Base-by-base conservation (phyloP, 2,329 filamentous ascomycete species). In the Neocatenulostroma microsporum region DNA sequence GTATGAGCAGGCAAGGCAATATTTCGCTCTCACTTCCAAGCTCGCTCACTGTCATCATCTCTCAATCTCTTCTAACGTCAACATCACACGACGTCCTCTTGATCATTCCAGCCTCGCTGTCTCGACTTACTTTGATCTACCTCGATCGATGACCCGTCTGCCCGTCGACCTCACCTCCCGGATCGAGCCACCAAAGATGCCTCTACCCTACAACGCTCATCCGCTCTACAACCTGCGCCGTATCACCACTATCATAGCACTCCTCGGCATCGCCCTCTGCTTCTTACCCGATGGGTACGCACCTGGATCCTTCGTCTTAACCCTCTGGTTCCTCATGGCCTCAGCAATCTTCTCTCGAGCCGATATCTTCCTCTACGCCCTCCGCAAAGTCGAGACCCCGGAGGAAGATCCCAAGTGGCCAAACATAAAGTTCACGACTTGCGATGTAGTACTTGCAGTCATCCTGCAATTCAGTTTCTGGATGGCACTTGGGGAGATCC, bases 401-500 rank as follows among this genome's bases (percentile, higher is more conserved):
- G 29, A 42, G 14, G 21, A 42, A 12, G 37, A 42, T 14, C 40
- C 36, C 3, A 13, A n/a, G 20, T 45, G 43, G 42, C 42, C 42
- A n/a, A 15, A 10, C 2, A 23, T 14, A 15, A 20, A 32, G 6
- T 30, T 32, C 19, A 38, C 41, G 34, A 14, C 39, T n/a, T 25
- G 26, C 14, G 43, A 45, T 21, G 5, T 29, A 9, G 10, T 38
- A 9, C 21, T 42, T 15, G 33, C 36, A 2, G 25, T 42, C 6
- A 5, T 40, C 4, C 21, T 42, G 10, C 32, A 37, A 15, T 15
- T 40, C 1, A n/a, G 10, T 3, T 40, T 42, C 37, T 39, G 29
- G 30, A 28, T 11, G 11, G 21, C 25, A 23, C 21, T 36, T 10
- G 27, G n/a, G 18, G 27, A 12, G n/a, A 23, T 20, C 9, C 19